Evolutionary conservation across 1,139 yeast species (phyloP), one percentile per base, ranked within the genome.

Genomic region (Blastobotrys arbuscula): DNA sequence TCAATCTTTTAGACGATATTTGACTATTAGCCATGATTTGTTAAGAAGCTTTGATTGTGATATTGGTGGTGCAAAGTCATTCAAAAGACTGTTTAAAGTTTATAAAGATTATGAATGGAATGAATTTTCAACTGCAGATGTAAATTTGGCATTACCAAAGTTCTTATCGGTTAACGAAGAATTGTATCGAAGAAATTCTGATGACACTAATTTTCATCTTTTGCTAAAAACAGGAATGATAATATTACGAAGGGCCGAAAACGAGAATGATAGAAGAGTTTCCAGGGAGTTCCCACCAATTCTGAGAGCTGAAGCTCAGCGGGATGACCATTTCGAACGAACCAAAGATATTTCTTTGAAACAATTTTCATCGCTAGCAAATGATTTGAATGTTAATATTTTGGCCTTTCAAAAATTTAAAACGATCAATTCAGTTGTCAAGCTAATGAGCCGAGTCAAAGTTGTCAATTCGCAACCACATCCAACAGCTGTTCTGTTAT

Each of bases 241-340:
- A 7, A 5, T 15, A n/a, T 6, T 15, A 20, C 19, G 19, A 35
- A 10, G 21, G 6, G 38, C 38, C 21, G 10, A 10, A 5, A n/a
- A 5, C 7, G 4, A 10, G 8, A 23, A 23, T 9, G 38, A 35
- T 8, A 7, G 9, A 16, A 7, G 19, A 7, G 13, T 6, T 12
- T 8, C 13, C 6, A 10, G 38, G 13, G 10, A 18, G 8, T 10
- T 35, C 10, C 12, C 16, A 8, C 6, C 7, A 18, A 6, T 9
- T 15, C 16, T 41, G 21, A 18, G 44, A 2, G 44, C 44, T 8
- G 44, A 41, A 20, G 44, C 39, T 4, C 39, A 35, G 13, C 34
- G 45, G 5, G 35, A 35, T 13, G 35, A 35, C 13, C 15, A 20
- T 2, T 42, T 34, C 28, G 39, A 12, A 4, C 33, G 13, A 15